Conservation (phyloP, 73 alveolate species). For the Paramecium caudatum region DNA sequence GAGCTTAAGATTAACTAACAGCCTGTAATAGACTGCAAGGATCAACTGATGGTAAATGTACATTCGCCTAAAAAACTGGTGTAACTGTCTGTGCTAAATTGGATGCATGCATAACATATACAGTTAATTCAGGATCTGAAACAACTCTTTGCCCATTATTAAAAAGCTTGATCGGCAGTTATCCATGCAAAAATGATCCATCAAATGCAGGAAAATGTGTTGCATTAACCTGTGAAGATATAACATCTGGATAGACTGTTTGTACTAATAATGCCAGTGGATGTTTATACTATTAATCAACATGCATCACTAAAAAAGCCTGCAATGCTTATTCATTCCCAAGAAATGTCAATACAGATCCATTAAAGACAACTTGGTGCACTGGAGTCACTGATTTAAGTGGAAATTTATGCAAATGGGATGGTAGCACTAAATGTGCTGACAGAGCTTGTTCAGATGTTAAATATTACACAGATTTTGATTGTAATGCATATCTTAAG, state of each 20-base stretch:
- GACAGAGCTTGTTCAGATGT: constrained; percentile 21
- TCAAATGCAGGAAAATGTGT: not conserved
- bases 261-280: not conserved
- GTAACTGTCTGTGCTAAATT: not conserved
- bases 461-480: not conserved
- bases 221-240: not conserved
- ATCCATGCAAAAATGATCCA: constrained; percentile 1
- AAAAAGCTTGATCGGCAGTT: not conserved
- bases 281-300: not conserved
- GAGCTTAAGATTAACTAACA: not conserved
- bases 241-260: not conserved
- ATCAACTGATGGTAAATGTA: not conserved
- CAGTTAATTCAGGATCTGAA: not conserved
- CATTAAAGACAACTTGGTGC: not conserved
- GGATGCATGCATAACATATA: not conserved
- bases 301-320: not conserved
- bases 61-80: not conserved
- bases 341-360: not conserved
- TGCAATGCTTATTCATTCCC: not conserved
- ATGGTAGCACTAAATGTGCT: not conserved
- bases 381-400: not conserved
- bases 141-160: too few relatives aligned
- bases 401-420: not conserved
- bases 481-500: not conserved
- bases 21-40: not conserved